These are phyloP conservation scores for Crithidia sp. DNA, from an alignment of 208 protist genomes.

Conservation along the genomic window DNA sequence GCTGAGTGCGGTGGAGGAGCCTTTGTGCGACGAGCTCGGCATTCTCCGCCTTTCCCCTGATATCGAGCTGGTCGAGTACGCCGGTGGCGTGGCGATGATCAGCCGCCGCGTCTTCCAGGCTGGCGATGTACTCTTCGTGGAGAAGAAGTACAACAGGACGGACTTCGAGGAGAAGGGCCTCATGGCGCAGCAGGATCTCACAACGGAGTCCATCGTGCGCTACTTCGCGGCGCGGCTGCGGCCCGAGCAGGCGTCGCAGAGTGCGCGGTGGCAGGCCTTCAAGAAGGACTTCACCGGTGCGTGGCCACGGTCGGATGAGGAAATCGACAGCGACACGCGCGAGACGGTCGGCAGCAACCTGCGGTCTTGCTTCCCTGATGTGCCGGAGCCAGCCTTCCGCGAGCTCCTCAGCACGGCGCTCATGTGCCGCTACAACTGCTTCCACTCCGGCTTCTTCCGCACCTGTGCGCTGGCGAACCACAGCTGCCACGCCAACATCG, in stretches of 20 bases:
- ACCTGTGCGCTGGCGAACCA: constrained; percentile 87
- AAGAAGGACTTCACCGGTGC: constrained; percentile 75
- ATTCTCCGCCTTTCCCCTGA: constrained; percentile 55
- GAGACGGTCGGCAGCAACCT: constrained; percentile 42
- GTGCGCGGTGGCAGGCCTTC: constrained; percentile 49
- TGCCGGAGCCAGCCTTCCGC: constrained; percentile 49
- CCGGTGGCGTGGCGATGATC: constrained; percentile 76
- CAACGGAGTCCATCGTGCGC: constrained; percentile 59
- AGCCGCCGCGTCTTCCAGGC: constrained; percentile 61
- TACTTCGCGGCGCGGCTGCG: constrained; percentile 73
- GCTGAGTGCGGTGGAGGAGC: constrained; percentile 36
- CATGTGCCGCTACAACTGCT: constrained; percentile 91
- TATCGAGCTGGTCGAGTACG: constrained; percentile 77
- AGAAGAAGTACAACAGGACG: constrained; percentile 67
- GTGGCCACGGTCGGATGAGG: constrained; percentile 69
- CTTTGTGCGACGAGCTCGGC: constrained; percentile 58
- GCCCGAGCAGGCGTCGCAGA: constrained; percentile 47
- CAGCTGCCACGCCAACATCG: constrained; percentile 87
- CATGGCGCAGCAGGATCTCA: constrained; percentile 40
- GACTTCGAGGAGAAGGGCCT: constrained; percentile 53
- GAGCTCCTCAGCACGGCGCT: constrained; percentile 70
- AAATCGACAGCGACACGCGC: constrained; percentile 58
- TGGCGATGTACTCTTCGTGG: constrained; percentile 74
- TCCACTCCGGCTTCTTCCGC: constrained; percentile 88
- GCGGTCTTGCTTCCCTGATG: constrained; percentile 43